These are phyloP conservation scores for Leccinum subrobustum DNA, from an alignment of 1,284 basidiomycete genomes.

Conservation along the genomic window DNA sequence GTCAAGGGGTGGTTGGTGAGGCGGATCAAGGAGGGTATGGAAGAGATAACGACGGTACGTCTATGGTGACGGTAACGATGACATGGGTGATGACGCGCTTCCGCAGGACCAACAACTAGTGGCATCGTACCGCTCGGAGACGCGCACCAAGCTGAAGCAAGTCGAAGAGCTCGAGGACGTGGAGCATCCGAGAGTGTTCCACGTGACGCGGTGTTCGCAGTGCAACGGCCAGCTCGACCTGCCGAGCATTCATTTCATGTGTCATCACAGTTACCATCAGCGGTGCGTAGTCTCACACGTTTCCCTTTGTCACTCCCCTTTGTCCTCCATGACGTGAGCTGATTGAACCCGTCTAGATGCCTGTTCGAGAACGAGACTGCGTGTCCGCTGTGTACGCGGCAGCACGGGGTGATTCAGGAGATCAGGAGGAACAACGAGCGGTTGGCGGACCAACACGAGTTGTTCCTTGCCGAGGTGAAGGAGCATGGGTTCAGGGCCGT, in stretches of 20 bases:
- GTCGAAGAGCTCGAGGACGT: slow-evolving; percentile 79
- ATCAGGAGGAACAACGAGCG: slow-evolving; percentile 82
- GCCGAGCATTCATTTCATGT: slow-evolving; percentile 97
- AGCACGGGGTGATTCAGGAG: slow-evolving; percentile 88
- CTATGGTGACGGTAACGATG: neutral
- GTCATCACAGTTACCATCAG: slow-evolving; percentile 95
- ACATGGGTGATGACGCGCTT: neutral
- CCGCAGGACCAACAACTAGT: slow-evolving; percentile 83
- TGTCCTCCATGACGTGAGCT: neutral
- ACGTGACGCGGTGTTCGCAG: slow-evolving; percentile 87
- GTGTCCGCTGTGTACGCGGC: slow-evolving; percentile 84
- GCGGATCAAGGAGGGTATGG: slow-evolving; percentile 70
- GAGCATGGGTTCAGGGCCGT: slow-evolving; percentile 84
- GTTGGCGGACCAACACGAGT: slow-evolving; percentile 81
- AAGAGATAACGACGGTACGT: slow-evolving; percentile 80
- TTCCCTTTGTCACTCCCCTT: neutral
- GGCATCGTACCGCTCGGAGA: slow-evolving; percentile 84
- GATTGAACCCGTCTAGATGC: slow-evolving; percentile 49
- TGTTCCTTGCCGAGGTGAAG: slow-evolving; percentile 85
- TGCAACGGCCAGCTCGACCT: slow-evolving; percentile 90
- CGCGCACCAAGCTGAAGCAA: slow-evolving; percentile 77
- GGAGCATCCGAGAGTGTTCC: slow-evolving; percentile 83
- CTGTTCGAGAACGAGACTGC: slow-evolving; percentile 83
- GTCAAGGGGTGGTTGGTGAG: slow-evolving; percentile 87
- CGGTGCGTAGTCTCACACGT: slow-evolving; percentile 43